Percentiles rank a stretch among this genome's conserved stretches.
Conservation (phyloP, 2,329 filamentous ascomycete genomes). For the Tolypocladium amazonense region DNA sequence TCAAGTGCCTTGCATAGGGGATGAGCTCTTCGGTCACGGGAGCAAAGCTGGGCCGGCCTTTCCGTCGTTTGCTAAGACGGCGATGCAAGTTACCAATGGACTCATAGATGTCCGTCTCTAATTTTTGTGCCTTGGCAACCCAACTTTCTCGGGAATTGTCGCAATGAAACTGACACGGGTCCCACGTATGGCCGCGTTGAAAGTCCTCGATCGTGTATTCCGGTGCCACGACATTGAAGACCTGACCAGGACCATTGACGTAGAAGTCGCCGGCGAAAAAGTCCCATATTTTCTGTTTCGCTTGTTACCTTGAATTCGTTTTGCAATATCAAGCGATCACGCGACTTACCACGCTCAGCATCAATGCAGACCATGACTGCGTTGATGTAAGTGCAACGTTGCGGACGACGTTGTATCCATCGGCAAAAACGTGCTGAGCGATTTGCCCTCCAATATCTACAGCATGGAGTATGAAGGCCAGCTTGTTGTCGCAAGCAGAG, state of each 20-base stretch:
- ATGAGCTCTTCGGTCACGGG: constrained; percentile 3
- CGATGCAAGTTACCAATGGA: constrained; percentile 5
- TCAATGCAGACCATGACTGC: constrained; percentile 12
- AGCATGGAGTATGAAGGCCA: constrained; percentile 1
- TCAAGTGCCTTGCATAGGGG: not conserved
- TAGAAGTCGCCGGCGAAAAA: constrained; percentile 8
- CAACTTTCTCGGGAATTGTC: constrained; percentile 1
- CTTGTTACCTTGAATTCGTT: not conserved
- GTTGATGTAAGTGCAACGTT: constrained; percentile 11
- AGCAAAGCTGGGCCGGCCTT: not conserved
- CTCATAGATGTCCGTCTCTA: constrained; percentile 6
- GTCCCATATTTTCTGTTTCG: constrained; percentile 16
- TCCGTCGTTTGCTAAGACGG: not conserved
- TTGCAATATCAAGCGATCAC: not conserved
- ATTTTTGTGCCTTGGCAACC: constrained; percentile 5
- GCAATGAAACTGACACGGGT: constrained; percentile 2
- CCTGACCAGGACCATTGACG: constrained; percentile 7
- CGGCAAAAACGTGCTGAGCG: constrained; percentile 6
- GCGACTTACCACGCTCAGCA: constrained; percentile 12
- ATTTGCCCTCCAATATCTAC: constrained; percentile 9
- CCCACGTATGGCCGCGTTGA: not conserved
- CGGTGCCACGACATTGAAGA: constrained; percentile 15
- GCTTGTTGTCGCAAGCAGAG: not conserved
- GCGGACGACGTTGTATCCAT: constrained; percentile 13
- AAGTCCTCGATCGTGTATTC: constrained; percentile 13